A percentile compares a stretch with the other conserved stretches of the same genome.
Evolutionary conservation across 169 alveolate genomes (phyloP).

Genomic region (Plasmodium vinckei): DNA sequence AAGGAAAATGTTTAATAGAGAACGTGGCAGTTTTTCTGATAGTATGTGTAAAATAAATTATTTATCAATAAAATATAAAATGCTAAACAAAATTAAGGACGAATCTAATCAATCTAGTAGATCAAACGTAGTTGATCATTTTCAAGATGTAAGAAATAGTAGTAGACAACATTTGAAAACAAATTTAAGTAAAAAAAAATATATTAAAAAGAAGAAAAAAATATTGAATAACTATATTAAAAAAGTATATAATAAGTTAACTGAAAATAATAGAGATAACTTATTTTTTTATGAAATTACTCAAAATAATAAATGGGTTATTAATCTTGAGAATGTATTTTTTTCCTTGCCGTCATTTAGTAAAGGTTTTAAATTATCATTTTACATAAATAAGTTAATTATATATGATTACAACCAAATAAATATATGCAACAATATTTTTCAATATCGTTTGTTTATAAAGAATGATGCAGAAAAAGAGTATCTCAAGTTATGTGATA

Average conservation of each 20-base stretch:
- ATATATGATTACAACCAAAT: conserved; percentile 67
- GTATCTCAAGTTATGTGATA: conserved; percentile 44
- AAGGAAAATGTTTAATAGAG: conserved; percentile 6
- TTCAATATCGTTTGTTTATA: conserved; percentile 40
- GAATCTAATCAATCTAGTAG: not conserved
- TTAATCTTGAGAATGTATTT: conserved; percentile 39
- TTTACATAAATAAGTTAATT: conserved; percentile 45
- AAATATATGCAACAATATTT: conserved; percentile 67
- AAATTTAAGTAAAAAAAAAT: not conserved
- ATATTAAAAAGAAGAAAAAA: conserved; percentile 19
- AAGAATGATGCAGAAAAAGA: conserved; percentile 14
- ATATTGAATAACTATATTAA: conserved; percentile 31
- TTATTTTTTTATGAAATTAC: conserved; percentile 27
- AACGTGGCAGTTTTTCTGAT: conserved; percentile 27
- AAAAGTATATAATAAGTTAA: conserved; percentile 34
- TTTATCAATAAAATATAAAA: conserved; percentile 12
- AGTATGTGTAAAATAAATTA: conserved; percentile 31
- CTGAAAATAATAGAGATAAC: conserved; percentile 21
- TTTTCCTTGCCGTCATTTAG: conserved; percentile 30
- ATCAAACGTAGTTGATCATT: too few relatives aligned
- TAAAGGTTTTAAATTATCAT: conserved; percentile 49
- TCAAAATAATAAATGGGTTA: conserved; percentile 39
- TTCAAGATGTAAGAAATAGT: too few relatives aligned
- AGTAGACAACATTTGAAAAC: not conserved
- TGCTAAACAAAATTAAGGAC: conserved; percentile 1